A percentile compares a stretch with the other conserved stretches of the same genome.
Evolutionary conservation across 2,329 filamentous ascomycete species (phyloP).

Genomic region (Penicillium sp.): DNA sequence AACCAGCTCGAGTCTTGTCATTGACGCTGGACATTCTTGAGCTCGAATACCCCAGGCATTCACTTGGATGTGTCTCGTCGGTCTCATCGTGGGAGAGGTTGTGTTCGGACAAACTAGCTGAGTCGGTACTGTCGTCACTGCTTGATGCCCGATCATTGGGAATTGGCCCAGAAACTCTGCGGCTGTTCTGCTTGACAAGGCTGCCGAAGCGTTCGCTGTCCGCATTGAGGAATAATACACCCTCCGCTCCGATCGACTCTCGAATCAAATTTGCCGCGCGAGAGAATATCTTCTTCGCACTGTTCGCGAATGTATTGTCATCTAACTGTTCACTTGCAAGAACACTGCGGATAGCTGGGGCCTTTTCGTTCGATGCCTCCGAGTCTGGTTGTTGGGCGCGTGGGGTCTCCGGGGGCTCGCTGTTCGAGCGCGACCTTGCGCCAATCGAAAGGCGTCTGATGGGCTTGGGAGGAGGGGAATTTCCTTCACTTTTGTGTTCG

Average conservation of each 20-base stretch:
- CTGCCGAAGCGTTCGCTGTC: constrained; percentile 17
- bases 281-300: constrained; percentile 36
- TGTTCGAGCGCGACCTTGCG: not conserved
- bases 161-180: constrained; percentile 8
- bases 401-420: too few relatives aligned
- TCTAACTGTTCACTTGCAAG: constrained; percentile 8
- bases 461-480: not conserved
- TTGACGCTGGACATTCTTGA: constrained; percentile 18
- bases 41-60: constrained; percentile 21
- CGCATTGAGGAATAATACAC: constrained; percentile 34
- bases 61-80: constrained; percentile 1
- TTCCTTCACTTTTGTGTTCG: not conserved
- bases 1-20: constrained; percentile 5
- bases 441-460: not conserved
- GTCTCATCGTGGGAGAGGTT: not conserved
- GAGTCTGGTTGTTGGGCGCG: not conserved
- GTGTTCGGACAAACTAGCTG: not conserved
- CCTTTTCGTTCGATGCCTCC: not conserved
- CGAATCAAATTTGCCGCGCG: constrained; percentile 47
- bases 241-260: constrained; percentile 43
- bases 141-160: constrained; percentile 6
- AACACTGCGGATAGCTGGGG: not conserved
- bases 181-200: constrained; percentile 14
- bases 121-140: constrained; percentile 25
- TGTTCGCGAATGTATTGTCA: constrained; percentile 9